Percentiles rank a stretch among this genome's conserved stretches.
These are phyloP conservation scores for Aspergillus campestris DNA, from an alignment of 495 filamentous ascomycete genomes.

Conservation along the genomic window DNA sequence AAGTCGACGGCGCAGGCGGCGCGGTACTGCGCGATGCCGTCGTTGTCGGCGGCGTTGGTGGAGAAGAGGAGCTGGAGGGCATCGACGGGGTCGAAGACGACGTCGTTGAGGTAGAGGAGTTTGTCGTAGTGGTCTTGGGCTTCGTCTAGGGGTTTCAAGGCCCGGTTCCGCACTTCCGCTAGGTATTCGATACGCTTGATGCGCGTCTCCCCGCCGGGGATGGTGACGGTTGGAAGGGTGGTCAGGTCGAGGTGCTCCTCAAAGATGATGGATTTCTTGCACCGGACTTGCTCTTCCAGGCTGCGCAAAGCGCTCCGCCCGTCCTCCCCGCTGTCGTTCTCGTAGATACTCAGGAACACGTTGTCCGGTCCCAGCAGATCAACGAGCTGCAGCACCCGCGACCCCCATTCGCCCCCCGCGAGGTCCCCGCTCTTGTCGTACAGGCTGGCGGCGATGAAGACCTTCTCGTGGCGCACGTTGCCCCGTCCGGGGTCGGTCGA, in stretches of 20 bases:
- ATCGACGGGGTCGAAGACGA: slow-evolving; percentile 62
- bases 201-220: slow-evolving; percentile 53
- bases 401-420: slow-evolving; percentile 58
- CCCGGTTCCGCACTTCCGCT: slow-evolving; percentile 70
- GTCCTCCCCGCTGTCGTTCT: slow-evolving; percentile 56
- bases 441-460: slow-evolving; percentile 70
- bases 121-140: slow-evolving; percentile 48
- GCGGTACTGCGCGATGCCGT: slow-evolving; percentile 55
- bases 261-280: slow-evolving; percentile 46
- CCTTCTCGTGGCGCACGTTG: slow-evolving; percentile 55
- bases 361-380: slow-evolving; percentile 48
- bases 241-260: slow-evolving; percentile 45
- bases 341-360: slow-evolving; percentile 51
- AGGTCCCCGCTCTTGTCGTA: slow-evolving; percentile 54
- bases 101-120: slow-evolving; percentile 70
- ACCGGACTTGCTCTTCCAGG: slow-evolving; percentile 35
- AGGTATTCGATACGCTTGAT: slow-evolving; percentile 68
- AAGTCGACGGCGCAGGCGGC: slow-evolving; percentile 78
- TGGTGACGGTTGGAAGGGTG: slow-evolving; percentile 44
- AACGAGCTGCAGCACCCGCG: slow-evolving; percentile 52
- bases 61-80: slow-evolving; percentile 66
- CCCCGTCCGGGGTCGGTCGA: slow-evolving; percentile 43
- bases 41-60: slow-evolving; percentile 52
- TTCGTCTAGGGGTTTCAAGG: slow-evolving; percentile 53
- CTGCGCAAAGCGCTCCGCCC: slow-evolving; percentile 35